phyloP scores from a whole-genome alignment of 2,329 filamentous ascomycete species.

The Fusarium bulbicola region DNA sequence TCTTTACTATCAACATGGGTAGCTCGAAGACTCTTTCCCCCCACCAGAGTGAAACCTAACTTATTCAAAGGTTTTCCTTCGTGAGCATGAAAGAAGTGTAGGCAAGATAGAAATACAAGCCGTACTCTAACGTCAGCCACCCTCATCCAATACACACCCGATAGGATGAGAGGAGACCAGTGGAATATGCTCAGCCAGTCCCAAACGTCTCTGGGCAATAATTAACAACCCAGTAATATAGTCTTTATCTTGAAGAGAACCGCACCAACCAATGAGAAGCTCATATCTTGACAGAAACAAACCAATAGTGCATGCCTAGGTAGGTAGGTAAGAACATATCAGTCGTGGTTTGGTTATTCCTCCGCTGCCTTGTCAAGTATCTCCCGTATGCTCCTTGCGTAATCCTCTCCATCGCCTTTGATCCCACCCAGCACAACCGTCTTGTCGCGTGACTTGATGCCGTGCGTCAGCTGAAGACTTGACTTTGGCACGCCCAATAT shows the following conservation, averaged over 20 bases:
- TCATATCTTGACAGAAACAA: slow-evolving; percentile 1
- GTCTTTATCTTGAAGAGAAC: background rate
- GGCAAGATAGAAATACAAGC: background rate
- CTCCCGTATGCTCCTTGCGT: slow-evolving; percentile 41
- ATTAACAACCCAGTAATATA: background rate
- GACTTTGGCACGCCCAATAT: slow-evolving; percentile 70
- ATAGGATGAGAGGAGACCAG: background rate
- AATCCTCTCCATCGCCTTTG: slow-evolving; percentile 44
- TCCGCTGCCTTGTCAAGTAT: slow-evolving; percentile 41
- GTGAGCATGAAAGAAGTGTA: background rate
- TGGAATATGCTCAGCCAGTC: background rate
- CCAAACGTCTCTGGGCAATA: background rate
- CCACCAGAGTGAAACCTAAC: background rate
- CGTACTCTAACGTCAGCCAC: background rate
- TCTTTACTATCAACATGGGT: background rate
- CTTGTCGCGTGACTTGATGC: slow-evolving; percentile 72
- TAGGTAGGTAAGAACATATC: background rate
- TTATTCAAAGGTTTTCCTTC: background rate
- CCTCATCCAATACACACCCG: background rate
- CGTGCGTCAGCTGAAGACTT: slow-evolving; percentile 68
- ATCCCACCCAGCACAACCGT: slow-evolving; percentile 57
- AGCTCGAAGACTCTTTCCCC: background rate
- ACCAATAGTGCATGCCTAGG: background rate
- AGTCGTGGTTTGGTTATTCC: slow-evolving; percentile 8
- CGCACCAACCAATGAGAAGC: slow-evolving; percentile 11